A percentile compares a stretch with the other conserved stretches of the same genome.
Conservation (phyloP, 768 basidiomycete species). For the Asterophora lycoperdoides region DNA sequence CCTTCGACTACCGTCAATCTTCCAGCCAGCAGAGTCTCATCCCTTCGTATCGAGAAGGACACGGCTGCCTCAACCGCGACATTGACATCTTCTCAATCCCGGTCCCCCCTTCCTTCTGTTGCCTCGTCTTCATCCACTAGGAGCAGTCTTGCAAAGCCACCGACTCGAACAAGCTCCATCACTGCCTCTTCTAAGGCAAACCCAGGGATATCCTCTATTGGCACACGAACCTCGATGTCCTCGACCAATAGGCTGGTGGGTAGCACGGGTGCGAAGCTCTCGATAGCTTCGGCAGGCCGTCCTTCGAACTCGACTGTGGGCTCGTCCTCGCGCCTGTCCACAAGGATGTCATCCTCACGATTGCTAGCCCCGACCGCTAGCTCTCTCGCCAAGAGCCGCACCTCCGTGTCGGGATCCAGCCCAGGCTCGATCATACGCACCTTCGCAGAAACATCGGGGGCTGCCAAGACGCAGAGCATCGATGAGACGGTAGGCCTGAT, state of each 20-base stretch:
- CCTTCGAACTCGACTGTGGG: slow-evolving; percentile 1
- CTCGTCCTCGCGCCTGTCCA: slow-evolving; percentile 22
- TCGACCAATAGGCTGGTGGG: slow-evolving; percentile 27
- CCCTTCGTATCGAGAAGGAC: slow-evolving; percentile 16
- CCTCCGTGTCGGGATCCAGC: slow-evolving; percentile 7
- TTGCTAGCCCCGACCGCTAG: slow-evolving; percentile 74
- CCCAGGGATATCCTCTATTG: slow-evolving; percentile 40
- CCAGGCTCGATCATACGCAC: slow-evolving; percentile 10
- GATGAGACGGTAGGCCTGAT: slow-evolving; percentile 20
- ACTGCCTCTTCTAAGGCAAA: slow-evolving; percentile 17
- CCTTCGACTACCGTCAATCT: slow-evolving; percentile 19
- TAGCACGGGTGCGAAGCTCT: slow-evolving; percentile 31
- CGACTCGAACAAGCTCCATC: slow-evolving; percentile 6
- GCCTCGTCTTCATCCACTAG: slow-evolving; percentile 10
- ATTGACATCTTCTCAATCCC: slow-evolving; percentile 15
- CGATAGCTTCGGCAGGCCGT: slow-evolving; percentile 8
- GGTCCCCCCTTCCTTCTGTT: slow-evolving; percentile 22
- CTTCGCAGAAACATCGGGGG: slow-evolving; percentile 2
- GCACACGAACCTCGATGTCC: slow-evolving; percentile 29
- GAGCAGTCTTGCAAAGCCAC: slow-evolving; percentile 6
- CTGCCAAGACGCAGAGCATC: not conserved
- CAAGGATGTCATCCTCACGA: slow-evolving; percentile 31
- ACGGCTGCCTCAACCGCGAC: slow-evolving; percentile 13
- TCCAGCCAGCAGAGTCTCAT: slow-evolving; percentile 13
- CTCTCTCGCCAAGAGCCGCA: slow-evolving; percentile 57